A percentile compares a stretch with the other conserved stretches of the same genome.
These are phyloP conservation scores for Pythium dissimile DNA, from an alignment of 352 stramenopile genomes.

Conservation along the genomic window DNA sequence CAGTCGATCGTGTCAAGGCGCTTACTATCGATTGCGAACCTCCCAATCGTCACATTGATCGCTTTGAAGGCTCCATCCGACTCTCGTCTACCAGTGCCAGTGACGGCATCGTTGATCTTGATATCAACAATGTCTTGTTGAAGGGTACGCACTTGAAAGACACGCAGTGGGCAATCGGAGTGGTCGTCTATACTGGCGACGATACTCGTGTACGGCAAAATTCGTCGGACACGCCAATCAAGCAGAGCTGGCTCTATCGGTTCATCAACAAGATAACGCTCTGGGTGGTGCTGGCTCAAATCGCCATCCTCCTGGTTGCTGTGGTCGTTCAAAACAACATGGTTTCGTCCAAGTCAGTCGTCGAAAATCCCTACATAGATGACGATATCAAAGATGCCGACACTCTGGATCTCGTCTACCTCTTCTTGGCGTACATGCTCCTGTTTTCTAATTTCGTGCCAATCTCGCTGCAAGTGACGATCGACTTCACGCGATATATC, in stretches of 20 bases:
- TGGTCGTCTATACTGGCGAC: slow-evolving; percentile 84
- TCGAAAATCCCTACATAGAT: slow-evolving; percentile 42
- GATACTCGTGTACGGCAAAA: slow-evolving; percentile 89
- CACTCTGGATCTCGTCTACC: slow-evolving; percentile 8
- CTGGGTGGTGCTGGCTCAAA: slow-evolving; percentile 66
- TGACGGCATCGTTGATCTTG: slow-evolving; percentile 28
- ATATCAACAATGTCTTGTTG: slow-evolving; percentile 59
- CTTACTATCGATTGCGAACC: slow-evolving; percentile 39
- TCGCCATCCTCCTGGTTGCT: slow-evolving; percentile 45
- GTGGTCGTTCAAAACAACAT: slow-evolving; percentile 45
- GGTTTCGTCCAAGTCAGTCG: slow-evolving; percentile 23
- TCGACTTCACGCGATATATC: slow-evolving; percentile 84
- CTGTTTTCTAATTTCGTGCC: slow-evolving; percentile 92
- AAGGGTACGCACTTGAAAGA: slow-evolving; percentile 25
- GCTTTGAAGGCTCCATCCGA: slow-evolving; percentile 72
- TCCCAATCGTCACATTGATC: slow-evolving; percentile 66
- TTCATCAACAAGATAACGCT: slow-evolving; percentile 85
- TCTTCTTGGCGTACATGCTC: slow-evolving; percentile 85
- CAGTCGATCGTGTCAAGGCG: slow-evolving; percentile 17
- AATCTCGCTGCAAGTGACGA: slow-evolving; percentile 89
- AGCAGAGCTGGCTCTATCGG: slow-evolving; percentile 64
- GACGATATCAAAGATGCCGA: slow-evolving; percentile 12
- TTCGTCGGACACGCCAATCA: slow-evolving; percentile 65
- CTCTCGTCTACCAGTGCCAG: slow-evolving; percentile 8
- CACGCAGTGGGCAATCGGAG: slow-evolving; percentile 23